Percentiles rank a stretch among this genome's conserved stretches.
These are phyloP conservation scores for Takakia lepidozioides DNA, from an alignment of 225 moss, liverwort and hornwort genomes.

Conservation along the genomic window DNA sequence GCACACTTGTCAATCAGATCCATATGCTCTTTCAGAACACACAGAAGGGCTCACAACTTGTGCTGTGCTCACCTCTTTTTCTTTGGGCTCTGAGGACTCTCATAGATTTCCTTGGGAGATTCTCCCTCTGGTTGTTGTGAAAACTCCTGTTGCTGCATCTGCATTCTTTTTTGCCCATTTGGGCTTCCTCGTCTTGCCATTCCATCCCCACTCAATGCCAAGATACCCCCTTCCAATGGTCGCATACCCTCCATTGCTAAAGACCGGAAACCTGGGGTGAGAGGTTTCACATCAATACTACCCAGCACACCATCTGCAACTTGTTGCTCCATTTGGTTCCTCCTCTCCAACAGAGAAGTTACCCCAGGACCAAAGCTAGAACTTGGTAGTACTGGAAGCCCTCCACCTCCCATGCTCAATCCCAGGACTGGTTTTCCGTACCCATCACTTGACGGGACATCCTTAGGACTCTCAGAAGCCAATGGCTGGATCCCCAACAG, in stretches of 20 bases:
- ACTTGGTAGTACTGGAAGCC: conserved; percentile 23
- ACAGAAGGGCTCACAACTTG: not conserved
- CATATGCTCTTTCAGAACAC: not conserved
- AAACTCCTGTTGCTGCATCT: conserved; percentile 35
- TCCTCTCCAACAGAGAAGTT: conserved; percentile 57
- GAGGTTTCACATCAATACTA: conserved; percentile 15
- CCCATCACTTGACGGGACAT: conserved; percentile 25
- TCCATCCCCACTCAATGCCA: conserved; percentile 15
- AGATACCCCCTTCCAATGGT: conserved; percentile 23
- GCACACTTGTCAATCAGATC: not conserved
- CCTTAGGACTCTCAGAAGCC: conserved; percentile 21
- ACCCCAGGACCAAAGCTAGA: conserved; percentile 33
- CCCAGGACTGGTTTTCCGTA: conserved; percentile 8
- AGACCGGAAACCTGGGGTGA: conserved; percentile 27
- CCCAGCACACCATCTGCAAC: conserved; percentile 16
- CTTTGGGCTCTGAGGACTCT: conserved; percentile 68
- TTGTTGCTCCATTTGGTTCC: conserved; percentile 18
- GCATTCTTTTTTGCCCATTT: conserved; percentile 44
- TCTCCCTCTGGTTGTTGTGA: conserved; percentile 45
- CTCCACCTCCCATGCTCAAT: conserved; percentile 20
- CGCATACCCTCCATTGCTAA: conserved; percentile 26
- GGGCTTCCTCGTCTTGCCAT: conserved; percentile 20
- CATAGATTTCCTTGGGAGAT: conserved; percentile 45
- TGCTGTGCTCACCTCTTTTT: conserved; percentile 42
- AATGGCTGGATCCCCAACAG: conserved; percentile 48